phyloP scores from a whole-genome alignment of 1,284 basidiomycete species.

The Ceratorhiza oryzae-sativae region DNA sequence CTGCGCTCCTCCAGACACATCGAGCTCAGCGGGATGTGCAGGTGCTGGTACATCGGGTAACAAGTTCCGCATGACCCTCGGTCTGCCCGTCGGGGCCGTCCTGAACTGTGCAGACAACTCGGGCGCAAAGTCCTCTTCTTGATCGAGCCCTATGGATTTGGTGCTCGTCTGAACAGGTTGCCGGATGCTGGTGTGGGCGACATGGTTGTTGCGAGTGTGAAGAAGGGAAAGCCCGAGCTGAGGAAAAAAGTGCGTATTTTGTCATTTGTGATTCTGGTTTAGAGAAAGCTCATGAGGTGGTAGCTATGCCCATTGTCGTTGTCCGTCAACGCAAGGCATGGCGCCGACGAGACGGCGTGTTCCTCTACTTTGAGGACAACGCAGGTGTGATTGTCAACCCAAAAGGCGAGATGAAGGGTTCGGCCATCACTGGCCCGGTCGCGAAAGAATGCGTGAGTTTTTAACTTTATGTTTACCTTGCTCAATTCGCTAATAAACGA shows the following conservation, averaged over 20 bases:
- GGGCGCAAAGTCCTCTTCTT: constrained; percentile 96
- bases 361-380: constrained; percentile 99
- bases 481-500: constrained; percentile 14
- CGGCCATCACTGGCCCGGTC: constrained; percentile 96
- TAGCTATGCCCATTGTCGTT: constrained; percentile 97
- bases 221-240: constrained; percentile 99
- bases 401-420: constrained; percentile 99
- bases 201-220: constrained; percentile 99
- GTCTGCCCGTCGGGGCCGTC: constrained; percentile 97
- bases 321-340: constrained; percentile 98
- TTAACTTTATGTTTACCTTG: neutral
- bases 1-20: neutral
- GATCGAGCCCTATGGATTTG: constrained; percentile 92
- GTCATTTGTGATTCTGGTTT: neutral
- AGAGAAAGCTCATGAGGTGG: neutral
- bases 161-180: constrained; percentile 95
- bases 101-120: constrained; percentile 99
- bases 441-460: constrained; percentile 90
- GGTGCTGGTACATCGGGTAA: constrained; percentile 64
- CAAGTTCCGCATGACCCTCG: constrained; percentile 97
- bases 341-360: constrained; percentile 97
- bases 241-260: constrained; percentile 90
- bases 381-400: constrained; percentile 98
- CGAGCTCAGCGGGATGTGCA: neutral
- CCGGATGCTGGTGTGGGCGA: constrained; percentile 98